Percentiles rank a stretch among this genome's conserved stretches.
phyloP scores from a whole-genome alignment of 2,329 filamentous ascomycete species.

The Zymoseptoria brevis region DNA sequence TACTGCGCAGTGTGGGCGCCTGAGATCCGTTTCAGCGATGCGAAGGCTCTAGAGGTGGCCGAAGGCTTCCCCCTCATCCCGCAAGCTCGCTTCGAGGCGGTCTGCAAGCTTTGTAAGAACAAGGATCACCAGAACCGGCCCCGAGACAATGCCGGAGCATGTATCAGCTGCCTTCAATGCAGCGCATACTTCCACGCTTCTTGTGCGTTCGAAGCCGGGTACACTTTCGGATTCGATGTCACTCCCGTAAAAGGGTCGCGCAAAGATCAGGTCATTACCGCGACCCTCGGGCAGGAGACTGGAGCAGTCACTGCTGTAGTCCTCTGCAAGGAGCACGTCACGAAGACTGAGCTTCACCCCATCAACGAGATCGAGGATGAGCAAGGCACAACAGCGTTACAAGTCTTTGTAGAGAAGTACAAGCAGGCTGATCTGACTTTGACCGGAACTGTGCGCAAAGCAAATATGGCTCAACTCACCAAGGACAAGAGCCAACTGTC shows the following conservation, averaged over 20 bases:
- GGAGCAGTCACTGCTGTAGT: constrained; percentile 78
- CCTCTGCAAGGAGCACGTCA: constrained; percentile 80
- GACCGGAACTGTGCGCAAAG: constrained; percentile 88
- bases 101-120: constrained; percentile 77
- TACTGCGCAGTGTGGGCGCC: constrained; percentile 86
- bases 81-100: constrained; percentile 61
- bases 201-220: constrained; percentile 77
- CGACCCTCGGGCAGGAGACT: constrained; percentile 71
- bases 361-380: constrained; percentile 70
- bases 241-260: constrained; percentile 82
- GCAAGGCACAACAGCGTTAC: constrained; percentile 67
- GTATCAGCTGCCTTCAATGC: constrained; percentile 73
- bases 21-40: constrained; percentile 86
- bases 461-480: constrained; percentile 62
- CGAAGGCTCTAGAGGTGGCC: constrained; percentile 70
- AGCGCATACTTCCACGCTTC: constrained; percentile 70
- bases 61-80: constrained; percentile 85
- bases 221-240: constrained; percentile 82
- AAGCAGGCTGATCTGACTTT: constrained; percentile 89
- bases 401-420: constrained; percentile 79
- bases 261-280: constrained; percentile 69
- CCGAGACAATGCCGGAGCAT: constrained; percentile 54
- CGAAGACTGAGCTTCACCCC: constrained; percentile 64
- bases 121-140: constrained; percentile 34
- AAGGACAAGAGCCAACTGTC: constrained; percentile 42